Conservation (phyloP, 441 rosid species). For the Pelargonium cotyledonis region DNA sequence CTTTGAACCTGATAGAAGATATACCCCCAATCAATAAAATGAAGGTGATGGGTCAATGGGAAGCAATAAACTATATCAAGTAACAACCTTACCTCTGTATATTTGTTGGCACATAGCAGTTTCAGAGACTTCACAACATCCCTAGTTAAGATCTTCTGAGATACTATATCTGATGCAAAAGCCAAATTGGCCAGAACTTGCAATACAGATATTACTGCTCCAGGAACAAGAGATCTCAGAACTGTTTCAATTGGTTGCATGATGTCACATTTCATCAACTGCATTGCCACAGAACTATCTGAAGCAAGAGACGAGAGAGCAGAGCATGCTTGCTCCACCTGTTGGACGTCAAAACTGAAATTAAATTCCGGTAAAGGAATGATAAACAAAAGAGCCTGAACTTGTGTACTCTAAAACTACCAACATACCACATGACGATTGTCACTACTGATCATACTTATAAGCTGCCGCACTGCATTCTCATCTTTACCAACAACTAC, state of each 20-base stretch:
- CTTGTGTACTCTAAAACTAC: slow-evolving; percentile 18
- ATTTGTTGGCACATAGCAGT: slow-evolving; percentile 68
- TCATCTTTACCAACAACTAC: slow-evolving; percentile 89
- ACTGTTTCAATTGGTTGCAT: slow-evolving; percentile 91
- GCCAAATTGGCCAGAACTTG: slow-evolving; percentile 86
- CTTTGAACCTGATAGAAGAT: slow-evolving; percentile 69
- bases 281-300: slow-evolving; percentile 84
- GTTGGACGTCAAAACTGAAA: slow-evolving; percentile 25
- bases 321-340: slow-evolving; percentile 97
- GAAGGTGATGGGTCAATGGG: slow-evolving; percentile 11
- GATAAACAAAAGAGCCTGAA: slow-evolving; percentile 12
- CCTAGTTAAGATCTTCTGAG: slow-evolving; percentile 83
- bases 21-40: neutral
- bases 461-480: slow-evolving; percentile 95
- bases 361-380: slow-evolving; percentile 18
- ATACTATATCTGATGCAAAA: slow-evolving; percentile 70
- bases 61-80: slow-evolving; percentile 12
- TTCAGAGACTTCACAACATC: slow-evolving; percentile 75
- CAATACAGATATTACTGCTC: slow-evolving; percentile 80
- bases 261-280: slow-evolving; percentile 91
- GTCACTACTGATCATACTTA: slow-evolving; percentile 97
- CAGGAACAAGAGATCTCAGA: slow-evolving; percentile 57
- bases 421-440: slow-evolving; percentile 75
- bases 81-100: slow-evolving; percentile 55
- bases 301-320: slow-evolving; percentile 88